A percentile compares a stretch with the other conserved stretches of the same genome.
Conservation (phyloP, 2,329 filamentous ascomycete genomes). For the Fusarium tupiense region DNA sequence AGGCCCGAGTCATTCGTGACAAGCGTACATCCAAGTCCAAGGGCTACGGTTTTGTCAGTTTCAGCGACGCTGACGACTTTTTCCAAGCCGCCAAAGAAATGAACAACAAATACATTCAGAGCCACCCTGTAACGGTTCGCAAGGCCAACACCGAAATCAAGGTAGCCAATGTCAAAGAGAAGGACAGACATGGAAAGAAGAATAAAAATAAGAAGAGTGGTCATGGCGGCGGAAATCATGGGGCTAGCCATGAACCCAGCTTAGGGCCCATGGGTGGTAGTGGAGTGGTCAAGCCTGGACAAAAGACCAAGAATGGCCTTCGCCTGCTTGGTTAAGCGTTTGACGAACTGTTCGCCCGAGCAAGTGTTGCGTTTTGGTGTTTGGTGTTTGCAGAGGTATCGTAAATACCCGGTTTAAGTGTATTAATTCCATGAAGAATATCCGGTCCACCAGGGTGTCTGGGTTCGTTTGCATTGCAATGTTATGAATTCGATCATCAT, state of each 20-base stretch:
- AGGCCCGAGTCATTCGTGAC: slow-evolving; percentile 92
- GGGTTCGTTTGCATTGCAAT: not conserved
- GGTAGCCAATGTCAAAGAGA: slow-evolving; percentile 74
- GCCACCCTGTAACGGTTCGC: slow-evolving; percentile 87
- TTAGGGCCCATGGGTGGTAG: slow-evolving; percentile 60
- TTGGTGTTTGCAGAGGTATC: slow-evolving; percentile 33
- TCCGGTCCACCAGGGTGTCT: not conserved
- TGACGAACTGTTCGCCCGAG: not conserved
- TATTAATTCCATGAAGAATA: not conserved
- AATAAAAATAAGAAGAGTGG: slow-evolving; percentile 51
- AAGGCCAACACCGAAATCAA: slow-evolving; percentile 94
- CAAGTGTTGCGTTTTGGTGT: slow-evolving; percentile 10
- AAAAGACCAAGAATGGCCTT: slow-evolving; percentile 74
- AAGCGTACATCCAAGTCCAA: slow-evolving; percentile 97
- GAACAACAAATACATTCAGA: slow-evolving; percentile 99
- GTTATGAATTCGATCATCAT: not conserved
- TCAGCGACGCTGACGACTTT: slow-evolving; percentile 94
- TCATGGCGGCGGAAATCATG: slow-evolving; percentile 41
- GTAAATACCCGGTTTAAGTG: slow-evolving; percentile 11
- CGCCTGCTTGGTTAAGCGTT: slow-evolving; percentile 63
- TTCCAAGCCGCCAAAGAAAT: slow-evolving; percentile 97
- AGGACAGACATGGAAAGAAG: slow-evolving; percentile 53
- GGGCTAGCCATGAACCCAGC: slow-evolving; percentile 58
- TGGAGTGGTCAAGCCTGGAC: slow-evolving; percentile 69
- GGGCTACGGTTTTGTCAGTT: slow-evolving; percentile 96